Base-by-base conservation (phyloP, 2,329 filamentous ascomycete species). In the Ophiostoma tasmaniense region DNA sequence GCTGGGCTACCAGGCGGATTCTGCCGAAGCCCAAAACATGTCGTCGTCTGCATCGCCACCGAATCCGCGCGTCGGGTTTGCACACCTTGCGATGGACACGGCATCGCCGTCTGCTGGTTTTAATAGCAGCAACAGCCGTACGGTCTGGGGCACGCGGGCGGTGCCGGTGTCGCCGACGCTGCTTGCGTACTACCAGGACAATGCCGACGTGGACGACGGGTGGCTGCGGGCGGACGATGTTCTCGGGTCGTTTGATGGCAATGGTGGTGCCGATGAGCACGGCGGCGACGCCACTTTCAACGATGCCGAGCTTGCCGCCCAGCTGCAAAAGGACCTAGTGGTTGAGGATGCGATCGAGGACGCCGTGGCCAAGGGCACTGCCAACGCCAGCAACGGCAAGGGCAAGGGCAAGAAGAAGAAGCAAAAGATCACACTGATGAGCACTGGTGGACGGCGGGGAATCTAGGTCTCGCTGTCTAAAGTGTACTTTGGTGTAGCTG, bases 81-180 rank as follows among this genome's bases (percentile, higher is more conserved):
- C 85, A 42, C 86, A 87, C 2, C 79, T 96, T 28, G 90, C 91
- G 0, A 88, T 93, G 73, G 93, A 92, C 3, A 93, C 91, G 1
- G 96, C 91, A 71, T 93, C 93, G 0, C 89, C 87, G 7, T 86
- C 87, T 4, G 86, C 87, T 20, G 13, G 10, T 33, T 82, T 86
- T 59, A 2, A 14, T 33, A 2, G 25, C 69, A 10, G 22, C 6
- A 64, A 50, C 39, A 64, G 55, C 0, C 88, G 88, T 71, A 98
- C 94, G 0, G 92, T 98, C 0, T 98, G 94, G 94, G 94, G 94
- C n/a, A 98, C 94, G 0, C 83, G 86, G 3, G 87, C 85, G 0
- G 80, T 96, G 2, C 81, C 87, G 0, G 80, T 80, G 0, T 88
- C 87, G 3, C 87, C 88, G 1, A 83, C 85, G 13, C 74, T 87